These are phyloP conservation scores for Prunus kanzakura DNA, from an alignment of 306 rosid species.

Conservation along the genomic window DNA sequence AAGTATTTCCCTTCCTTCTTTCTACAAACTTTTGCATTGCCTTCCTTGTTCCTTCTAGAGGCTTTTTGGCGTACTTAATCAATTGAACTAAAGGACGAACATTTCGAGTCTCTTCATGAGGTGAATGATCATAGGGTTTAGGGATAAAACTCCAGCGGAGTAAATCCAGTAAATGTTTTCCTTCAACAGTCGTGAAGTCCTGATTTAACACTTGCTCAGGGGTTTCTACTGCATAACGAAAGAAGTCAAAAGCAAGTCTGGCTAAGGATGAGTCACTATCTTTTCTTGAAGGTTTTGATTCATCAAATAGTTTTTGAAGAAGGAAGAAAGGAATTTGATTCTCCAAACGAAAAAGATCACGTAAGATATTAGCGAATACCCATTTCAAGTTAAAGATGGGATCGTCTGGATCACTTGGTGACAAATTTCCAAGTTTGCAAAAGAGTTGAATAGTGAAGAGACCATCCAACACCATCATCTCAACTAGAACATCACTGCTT, in stretches of 20 bases:
- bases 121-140: not conserved
- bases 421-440: conserved; percentile 23
- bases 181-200: not conserved
- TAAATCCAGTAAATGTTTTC: conserved; percentile 45
- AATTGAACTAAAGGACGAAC: too few relatives aligned
- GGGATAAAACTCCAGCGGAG: conserved; percentile 38
- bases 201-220: conserved; percentile 25
- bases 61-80: too few relatives aligned
- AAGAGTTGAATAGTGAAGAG: conserved; percentile 53
- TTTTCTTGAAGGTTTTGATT: not conserved
- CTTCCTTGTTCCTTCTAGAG: too few relatives aligned
- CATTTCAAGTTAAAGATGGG: conserved; percentile 37
- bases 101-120: too few relatives aligned
- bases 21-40: not conserved
- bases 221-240: conserved; percentile 30
- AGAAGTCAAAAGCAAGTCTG: conserved; percentile 42
- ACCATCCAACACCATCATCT: conserved; percentile 61
- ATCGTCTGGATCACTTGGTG: conserved; percentile 27
- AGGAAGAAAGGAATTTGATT: conserved; percentile 63
- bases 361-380: conserved; percentile 29
- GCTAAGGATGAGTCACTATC: not conserved
- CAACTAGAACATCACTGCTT: conserved; percentile 20
- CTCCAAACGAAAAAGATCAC: conserved; percentile 55
- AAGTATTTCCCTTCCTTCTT: too few relatives aligned
- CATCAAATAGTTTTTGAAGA: conserved; percentile 28